phyloP scores from a whole-genome alignment of 176 grass and related monocot genomes.

The Zizania latifolia region DNA sequence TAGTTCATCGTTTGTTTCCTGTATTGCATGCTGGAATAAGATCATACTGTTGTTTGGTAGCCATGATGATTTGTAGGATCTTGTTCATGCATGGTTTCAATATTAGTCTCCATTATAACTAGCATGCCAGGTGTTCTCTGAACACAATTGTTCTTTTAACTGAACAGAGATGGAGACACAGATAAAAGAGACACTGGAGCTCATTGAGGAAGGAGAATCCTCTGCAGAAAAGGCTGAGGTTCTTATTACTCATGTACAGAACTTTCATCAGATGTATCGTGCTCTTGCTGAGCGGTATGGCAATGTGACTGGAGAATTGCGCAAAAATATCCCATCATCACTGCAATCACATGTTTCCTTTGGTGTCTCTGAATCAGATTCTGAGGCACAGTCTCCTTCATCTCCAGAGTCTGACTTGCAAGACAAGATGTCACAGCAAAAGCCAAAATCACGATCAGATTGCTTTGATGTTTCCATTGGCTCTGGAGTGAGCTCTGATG shows the following conservation, averaged over 20 bases:
- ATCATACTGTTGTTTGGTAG: not conserved
- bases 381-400: slow-evolving; percentile 48
- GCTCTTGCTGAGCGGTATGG: slow-evolving; percentile 66
- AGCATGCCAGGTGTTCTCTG: slow-evolving; percentile 2
- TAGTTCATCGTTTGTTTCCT: not conserved
- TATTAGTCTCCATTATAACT: slow-evolving; percentile 1
- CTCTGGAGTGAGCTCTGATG: slow-evolving; percentile 46
- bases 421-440: slow-evolving; percentile 32
- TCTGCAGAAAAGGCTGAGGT: slow-evolving; percentile 72
- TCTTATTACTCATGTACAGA: slow-evolving; percentile 58
- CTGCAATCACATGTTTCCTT: slow-evolving; percentile 52
- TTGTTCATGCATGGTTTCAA: not conserved
- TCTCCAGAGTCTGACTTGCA: slow-evolving; percentile 21
- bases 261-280: slow-evolving; percentile 65
- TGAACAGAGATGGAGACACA: slow-evolving; percentile 78
- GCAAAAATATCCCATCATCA: slow-evolving; percentile 63
- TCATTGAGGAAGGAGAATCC: slow-evolving; percentile 62
- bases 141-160: slow-evolving; percentile 20
- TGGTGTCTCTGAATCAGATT: slow-evolving; percentile 55
- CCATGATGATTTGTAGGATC: not conserved
- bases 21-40: not conserved
- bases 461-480: slow-evolving; percentile 44
- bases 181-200: slow-evolving; percentile 65
- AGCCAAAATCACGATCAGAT: slow-evolving; percentile 29
- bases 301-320: slow-evolving; percentile 69